Evolutionary conservation across 768 basidiomycete species (phyloP).

Genomic region (Suillus hirtellus): DNA sequence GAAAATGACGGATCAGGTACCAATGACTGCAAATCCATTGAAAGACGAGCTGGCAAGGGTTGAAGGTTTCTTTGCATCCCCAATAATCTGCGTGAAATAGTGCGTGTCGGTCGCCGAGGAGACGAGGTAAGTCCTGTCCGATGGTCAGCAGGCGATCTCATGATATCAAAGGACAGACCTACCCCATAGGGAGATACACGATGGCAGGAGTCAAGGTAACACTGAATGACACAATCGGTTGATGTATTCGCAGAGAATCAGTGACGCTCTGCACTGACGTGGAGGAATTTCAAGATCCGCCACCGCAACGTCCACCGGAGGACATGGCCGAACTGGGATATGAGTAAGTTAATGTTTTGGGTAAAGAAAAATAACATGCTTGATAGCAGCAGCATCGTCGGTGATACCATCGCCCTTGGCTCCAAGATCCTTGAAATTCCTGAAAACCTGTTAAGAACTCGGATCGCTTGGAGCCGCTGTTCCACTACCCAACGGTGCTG

Average conservation of each 20-base stretch:
- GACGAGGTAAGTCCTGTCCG: conserved; percentile 61
- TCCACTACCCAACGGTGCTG: conserved; percentile 46
- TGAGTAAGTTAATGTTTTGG: conserved; percentile 12
- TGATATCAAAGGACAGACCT: conserved; percentile 20
- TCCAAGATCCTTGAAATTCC: conserved; percentile 68
- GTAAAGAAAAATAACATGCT: conserved; percentile 38
- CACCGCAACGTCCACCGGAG: conserved; percentile 60
- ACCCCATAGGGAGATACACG: conserved; percentile 79
- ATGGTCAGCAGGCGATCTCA: conserved; percentile 4
- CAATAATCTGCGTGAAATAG: conserved; percentile 79
- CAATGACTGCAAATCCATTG: conserved; percentile 73
- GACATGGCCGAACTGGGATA: conserved; percentile 60
- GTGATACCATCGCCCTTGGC: conserved; percentile 62
- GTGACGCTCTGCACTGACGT: conserved; percentile 36
- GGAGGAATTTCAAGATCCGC: conserved; percentile 57
- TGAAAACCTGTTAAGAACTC: conserved; percentile 62
- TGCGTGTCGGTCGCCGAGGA: conserved; percentile 66
- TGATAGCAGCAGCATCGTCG: conserved; percentile 78
- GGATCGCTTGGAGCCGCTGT: conserved; percentile 54
- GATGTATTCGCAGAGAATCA: conserved; percentile 5
- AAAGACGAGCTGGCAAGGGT: conserved; percentile 64
- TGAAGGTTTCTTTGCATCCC: conserved; percentile 68
- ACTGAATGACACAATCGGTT: conserved; percentile 32
- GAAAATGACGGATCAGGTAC: conserved; percentile 35
- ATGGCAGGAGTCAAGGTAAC: conserved; percentile 57